phyloP scores from a whole-genome alignment of 805 yeast species.

The Ogataea zsoltii region DNA sequence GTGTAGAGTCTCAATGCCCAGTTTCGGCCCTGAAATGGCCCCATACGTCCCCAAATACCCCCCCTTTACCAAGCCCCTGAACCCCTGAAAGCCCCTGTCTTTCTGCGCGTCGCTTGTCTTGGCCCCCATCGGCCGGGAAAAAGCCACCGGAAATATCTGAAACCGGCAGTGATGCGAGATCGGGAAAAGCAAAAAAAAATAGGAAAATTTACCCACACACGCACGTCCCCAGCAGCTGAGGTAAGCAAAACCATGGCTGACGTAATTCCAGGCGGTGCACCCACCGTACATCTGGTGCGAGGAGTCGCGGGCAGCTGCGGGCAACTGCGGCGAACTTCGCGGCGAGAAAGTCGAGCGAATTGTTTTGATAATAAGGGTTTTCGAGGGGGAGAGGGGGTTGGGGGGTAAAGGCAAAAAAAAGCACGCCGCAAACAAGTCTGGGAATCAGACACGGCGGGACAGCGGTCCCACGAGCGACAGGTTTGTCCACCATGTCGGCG shows the following conservation, averaged over 20 bases:
- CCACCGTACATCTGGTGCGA: neutral
- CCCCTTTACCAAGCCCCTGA: neutral
- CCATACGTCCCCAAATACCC: neutral
- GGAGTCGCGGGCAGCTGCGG: slow-evolving; percentile 6
- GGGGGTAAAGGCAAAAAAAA: no score
- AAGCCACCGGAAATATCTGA: slow-evolving; percentile 1
- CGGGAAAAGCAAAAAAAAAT: neutral
- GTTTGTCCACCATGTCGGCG: no score
- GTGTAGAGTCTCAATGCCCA: neutral
- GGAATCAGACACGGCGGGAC: no score
- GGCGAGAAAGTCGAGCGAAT: slow-evolving; percentile 1
- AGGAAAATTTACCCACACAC: no score
- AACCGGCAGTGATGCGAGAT: neutral
- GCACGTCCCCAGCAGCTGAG: neutral
- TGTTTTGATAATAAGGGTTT: neutral
- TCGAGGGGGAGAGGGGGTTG: no score
- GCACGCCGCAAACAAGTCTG: no score
- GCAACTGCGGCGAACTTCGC: neutral
- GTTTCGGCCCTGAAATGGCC: neutral
- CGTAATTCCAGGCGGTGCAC: neutral
- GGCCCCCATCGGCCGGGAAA: neutral
- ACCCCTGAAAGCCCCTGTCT: slow-evolving; percentile 8
- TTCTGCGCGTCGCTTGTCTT: slow-evolving; percentile 4
- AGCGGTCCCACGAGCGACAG: no score
- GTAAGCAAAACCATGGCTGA: neutral